These are phyloP conservation scores for Capsella rubella DNA, from an alignment of 441 rosid genomes.

Conservation along the genomic window DNA sequence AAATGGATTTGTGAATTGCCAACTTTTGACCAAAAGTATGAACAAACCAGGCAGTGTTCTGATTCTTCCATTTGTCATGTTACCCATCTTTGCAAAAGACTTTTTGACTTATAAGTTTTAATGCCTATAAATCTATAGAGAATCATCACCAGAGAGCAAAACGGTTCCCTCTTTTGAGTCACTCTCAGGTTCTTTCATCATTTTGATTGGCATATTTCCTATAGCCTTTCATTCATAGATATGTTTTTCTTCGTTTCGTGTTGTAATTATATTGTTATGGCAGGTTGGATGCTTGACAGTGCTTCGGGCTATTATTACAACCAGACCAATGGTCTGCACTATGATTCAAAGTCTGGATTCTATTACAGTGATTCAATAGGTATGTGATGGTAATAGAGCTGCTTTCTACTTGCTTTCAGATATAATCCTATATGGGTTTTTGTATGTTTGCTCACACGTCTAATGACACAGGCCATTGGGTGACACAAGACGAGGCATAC, in stretches of 20 bases:
- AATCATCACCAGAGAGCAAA: constrained; percentile 31
- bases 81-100: constrained; percentile 30
- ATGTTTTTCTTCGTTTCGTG: not conserved
- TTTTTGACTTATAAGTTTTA: constrained; percentile 34
- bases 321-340: constrained; percentile 60
- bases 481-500: constrained; percentile 83
- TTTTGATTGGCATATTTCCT: constrained; percentile 32
- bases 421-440: constrained; percentile 15
- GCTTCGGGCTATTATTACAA: constrained; percentile 79
- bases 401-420: not conserved
- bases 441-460: constrained; percentile 35
- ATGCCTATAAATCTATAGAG: constrained; percentile 35
- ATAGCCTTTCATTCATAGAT: not conserved
- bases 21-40: not conserved
- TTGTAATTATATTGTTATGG: constrained; percentile 37
- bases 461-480: constrained; percentile 85
- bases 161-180: constrained; percentile 44
- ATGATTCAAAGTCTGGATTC: constrained; percentile 88
- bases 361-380: constrained; percentile 87
- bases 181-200: constrained; percentile 39
- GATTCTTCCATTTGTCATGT: constrained; percentile 1
- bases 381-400: constrained; percentile 34
- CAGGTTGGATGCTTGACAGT: constrained; percentile 81
- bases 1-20: constrained; percentile 6
- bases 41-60: constrained; percentile 1